Base-by-base conservation (phyloP, 345 rosid genomes). In the Euphorbia peplus region DNA sequence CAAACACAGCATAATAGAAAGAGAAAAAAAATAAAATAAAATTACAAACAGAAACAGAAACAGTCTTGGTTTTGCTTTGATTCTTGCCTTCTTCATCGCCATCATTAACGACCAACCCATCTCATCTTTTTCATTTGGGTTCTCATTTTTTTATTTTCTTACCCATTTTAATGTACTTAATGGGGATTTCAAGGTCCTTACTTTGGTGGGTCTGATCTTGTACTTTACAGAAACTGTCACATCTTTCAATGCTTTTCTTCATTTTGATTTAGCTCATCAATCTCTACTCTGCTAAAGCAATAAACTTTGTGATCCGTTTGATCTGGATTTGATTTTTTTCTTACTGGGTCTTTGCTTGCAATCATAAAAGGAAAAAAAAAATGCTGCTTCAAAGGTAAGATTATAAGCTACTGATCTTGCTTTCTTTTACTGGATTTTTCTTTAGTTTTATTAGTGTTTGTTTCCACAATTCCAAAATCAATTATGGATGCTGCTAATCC, bases 401-500 rank as follows among this genome's bases (percentile, higher is more conserved):
- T 62, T 61, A 5, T 68, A 76, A 71, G 41, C 51, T 67, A 19
- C 59, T 66, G 70, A 52, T 81, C 64, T 42, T 66, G 48, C 66
- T 70, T 79, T n/a, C n/a, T n/a, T n/a, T n/a, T n/a, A n/a, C n/a
- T n/a, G n/a, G 81, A 80, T 66, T 42, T n/a, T 68, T 73, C 63
- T 74, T 73, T 64, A 64, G 65, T 48, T 70, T 73, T 63, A 73
- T 73, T 62, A 67, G 65, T 63, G 71, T 76, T 70, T 54, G 5
- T 32, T 32, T n/a, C n/a, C n/a, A n/a, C 37, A 32, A 32, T 32
- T 32, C 55, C 44, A 63, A 50, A 71, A 60, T 35, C 51, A 72
- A 74, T 76, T 71, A 85, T 89, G 96, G 96, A 90, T 61, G 65
- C 75, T 61, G 65, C 75, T 56, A 80, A 55, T 81, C 82, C 76